These are phyloP conservation scores for Exserohilum rostratum DNA, from an alignment of 2,329 filamentous ascomycete species.

Conservation along the genomic window DNA sequence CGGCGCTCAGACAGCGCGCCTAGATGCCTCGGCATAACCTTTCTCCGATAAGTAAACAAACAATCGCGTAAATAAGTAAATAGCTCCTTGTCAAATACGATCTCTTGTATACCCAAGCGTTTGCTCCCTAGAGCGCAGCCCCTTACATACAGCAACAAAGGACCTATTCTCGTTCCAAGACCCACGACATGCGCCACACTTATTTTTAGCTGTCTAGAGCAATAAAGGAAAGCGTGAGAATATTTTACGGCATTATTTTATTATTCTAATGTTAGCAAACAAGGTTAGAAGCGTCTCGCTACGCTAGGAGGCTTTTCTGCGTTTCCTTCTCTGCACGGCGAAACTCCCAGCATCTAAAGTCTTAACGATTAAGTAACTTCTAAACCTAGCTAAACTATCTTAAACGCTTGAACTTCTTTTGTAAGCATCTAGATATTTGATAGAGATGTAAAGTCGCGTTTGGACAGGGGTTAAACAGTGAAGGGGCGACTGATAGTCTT, in stretches of 20 bases:
- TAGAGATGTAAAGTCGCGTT: neutral
- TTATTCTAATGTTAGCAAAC: neutral
- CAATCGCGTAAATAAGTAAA: too few species aligned
- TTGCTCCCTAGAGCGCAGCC: too few species aligned
- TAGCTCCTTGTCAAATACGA: too few species aligned
- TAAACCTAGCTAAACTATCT: neutral
- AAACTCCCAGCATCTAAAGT: neutral
- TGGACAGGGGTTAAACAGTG: neutral
- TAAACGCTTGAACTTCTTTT: neutral
- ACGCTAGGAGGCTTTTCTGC: neutral
- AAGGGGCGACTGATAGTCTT: neutral
- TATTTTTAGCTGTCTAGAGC: neutral
- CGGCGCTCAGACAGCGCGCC: too few species aligned
- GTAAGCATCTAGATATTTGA: neutral
- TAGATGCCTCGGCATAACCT: too few species aligned
- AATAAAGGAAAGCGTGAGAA: neutral
- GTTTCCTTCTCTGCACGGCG: neutral
- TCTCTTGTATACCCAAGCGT: too few species aligned
- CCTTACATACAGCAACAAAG: too few species aligned
- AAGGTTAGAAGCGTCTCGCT: neutral
- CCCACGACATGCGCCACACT: neutral
- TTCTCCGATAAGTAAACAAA: too few species aligned
- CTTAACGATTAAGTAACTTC: too few species aligned
- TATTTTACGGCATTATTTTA: neutral
- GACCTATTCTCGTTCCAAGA: neutral